Percentiles rank a stretch among this genome's conserved stretches.
These are phyloP conservation scores for Rutidosis leptorrhynchoides DNA, from an alignment of 129 eudicot genomes.

Conservation along the genomic window DNA sequence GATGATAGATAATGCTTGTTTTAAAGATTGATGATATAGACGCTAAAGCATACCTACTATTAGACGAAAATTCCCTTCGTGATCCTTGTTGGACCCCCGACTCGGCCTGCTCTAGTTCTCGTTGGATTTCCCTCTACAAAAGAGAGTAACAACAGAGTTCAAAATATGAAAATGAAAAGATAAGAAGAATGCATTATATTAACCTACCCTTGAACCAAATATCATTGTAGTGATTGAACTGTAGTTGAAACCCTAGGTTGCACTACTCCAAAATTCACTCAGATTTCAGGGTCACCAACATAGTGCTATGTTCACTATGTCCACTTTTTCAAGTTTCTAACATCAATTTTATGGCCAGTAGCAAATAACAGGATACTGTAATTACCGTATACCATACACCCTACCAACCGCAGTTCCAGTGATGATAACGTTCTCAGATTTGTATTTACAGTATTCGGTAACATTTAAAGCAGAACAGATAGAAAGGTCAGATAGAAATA, in stretches of 20 bases:
- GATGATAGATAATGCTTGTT: background rate
- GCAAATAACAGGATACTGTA: background rate
- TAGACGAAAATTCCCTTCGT: slow-evolving; percentile 72
- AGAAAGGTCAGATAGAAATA: background rate
- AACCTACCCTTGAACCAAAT: background rate
- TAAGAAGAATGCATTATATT: background rate
- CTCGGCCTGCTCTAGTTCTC: slow-evolving; percentile 87
- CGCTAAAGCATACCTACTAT: slow-evolving; percentile 50
- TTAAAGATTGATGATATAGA: background rate
- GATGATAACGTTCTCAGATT: background rate
- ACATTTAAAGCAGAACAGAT: background rate
- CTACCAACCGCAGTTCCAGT: background rate
- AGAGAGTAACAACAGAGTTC: background rate
- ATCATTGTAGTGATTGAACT: background rate
- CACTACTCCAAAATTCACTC: background rate
- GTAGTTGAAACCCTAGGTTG: background rate
- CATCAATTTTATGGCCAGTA: background rate
- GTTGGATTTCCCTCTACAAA: slow-evolving; percentile 83
- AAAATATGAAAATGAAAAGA: background rate
- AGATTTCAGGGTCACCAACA: background rate
- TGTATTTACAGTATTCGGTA: background rate
- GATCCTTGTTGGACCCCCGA: slow-evolving; percentile 61
- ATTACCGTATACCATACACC: background rate
- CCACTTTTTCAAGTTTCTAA: background rate
- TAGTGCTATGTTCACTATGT: background rate